Conservation (phyloP, 345 rosid species). For the Salix udensis region DNA sequence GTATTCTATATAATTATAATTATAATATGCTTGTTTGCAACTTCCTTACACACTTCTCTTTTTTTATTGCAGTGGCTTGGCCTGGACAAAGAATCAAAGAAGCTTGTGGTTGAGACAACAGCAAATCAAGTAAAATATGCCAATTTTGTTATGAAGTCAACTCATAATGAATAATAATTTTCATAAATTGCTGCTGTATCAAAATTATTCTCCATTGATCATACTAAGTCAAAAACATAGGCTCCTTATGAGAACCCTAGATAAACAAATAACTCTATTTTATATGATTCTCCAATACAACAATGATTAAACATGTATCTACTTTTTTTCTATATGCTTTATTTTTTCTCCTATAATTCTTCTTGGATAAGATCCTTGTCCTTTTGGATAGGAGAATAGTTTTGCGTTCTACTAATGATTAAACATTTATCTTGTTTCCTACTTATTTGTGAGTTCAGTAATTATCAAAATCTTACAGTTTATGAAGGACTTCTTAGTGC, state of each 20-base stretch:
- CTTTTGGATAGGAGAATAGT: neutral
- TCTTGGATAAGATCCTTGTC: neutral
- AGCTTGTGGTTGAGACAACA: slow-evolving; percentile 84
- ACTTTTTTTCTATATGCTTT: neutral
- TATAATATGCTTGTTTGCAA: neutral
- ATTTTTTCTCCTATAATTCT: neutral
- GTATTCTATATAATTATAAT: neutral
- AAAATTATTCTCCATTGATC: neutral
- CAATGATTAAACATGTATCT: neutral
- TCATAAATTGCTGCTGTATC: neutral
- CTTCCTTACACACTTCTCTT: neutral
- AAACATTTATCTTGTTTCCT: neutral
- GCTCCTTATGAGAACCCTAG: neutral
- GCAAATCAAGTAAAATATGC: slow-evolving; percentile 68
- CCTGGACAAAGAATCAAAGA: slow-evolving; percentile 71
- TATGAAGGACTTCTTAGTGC: neutral
- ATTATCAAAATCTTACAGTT: neutral
- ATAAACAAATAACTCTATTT: neutral
- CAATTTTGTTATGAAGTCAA: neutral
- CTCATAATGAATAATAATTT: neutral
- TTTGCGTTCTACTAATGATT: neutral
- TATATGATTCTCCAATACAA: neutral
- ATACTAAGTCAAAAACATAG: neutral
- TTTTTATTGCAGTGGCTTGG: slow-evolving; percentile 72
- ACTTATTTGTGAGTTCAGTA: neutral